Evolutionary conservation across 2,329 filamentous ascomycete species (phyloP).

Genomic region (Monosporascus sp.): DNA sequence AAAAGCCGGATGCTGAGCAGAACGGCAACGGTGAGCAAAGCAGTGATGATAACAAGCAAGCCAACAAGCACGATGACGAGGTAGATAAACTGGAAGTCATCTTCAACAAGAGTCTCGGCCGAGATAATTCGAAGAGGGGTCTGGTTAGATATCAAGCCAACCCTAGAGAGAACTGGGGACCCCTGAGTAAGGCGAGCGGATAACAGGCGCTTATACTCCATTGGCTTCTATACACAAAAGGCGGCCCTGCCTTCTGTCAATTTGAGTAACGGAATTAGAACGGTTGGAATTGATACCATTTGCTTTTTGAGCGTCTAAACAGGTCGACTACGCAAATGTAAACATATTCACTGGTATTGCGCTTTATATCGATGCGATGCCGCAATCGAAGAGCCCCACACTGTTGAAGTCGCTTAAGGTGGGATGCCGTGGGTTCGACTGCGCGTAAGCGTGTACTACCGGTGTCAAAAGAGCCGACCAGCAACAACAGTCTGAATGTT

Average conservation of each 20-base stretch:
- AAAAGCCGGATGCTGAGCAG: constrained; percentile 27
- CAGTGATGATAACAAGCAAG: constrained; percentile 24
- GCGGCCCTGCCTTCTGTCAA: background rate
- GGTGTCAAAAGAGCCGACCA: too few species aligned
- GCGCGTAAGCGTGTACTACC: too few species aligned
- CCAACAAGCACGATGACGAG: constrained; percentile 15
- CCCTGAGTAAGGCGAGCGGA: constrained; percentile 54
- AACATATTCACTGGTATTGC: background rate
- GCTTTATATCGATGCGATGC: background rate
- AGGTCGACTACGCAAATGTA: background rate
- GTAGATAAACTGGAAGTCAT: constrained; percentile 36
- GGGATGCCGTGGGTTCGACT: too few species aligned
- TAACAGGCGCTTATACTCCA: constrained; percentile 57
- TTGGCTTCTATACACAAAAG: background rate
- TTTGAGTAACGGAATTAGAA: constrained; percentile 4
- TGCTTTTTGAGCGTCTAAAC: constrained; percentile 5
- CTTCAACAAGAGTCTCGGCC: constrained; percentile 78
- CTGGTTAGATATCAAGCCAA: constrained; percentile 86
- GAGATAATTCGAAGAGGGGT: constrained; percentile 59
- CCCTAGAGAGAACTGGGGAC: constrained; percentile 90
- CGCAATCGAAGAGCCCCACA: too few species aligned
- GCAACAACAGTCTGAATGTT: too few species aligned
- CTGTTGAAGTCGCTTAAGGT: too few species aligned
- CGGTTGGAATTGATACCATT: constrained; percentile 21
- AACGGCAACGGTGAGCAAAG: constrained; percentile 12